These are phyloP conservation scores for Leccinum uliginosum DNA, from an alignment of 768 basidiomycete species.

Conservation along the genomic window DNA sequence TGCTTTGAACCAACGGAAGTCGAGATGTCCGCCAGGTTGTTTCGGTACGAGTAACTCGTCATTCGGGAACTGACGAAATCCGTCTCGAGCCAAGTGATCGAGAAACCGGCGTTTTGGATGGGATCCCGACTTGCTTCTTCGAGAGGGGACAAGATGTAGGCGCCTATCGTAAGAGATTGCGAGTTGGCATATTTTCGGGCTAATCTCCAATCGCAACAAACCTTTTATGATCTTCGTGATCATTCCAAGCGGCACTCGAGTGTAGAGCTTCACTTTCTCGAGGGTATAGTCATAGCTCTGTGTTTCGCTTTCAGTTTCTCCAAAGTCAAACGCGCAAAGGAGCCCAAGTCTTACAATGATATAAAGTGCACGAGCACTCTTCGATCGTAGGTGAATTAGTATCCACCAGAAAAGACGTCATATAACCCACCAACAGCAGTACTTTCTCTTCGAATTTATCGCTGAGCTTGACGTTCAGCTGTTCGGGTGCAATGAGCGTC, in stretches of 20 bases:
- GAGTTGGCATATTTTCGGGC: background rate
- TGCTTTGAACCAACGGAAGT: slow-evolving; percentile 1
- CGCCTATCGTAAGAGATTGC: slow-evolving; percentile 46
- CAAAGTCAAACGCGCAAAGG: background rate
- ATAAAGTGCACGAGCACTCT: slow-evolving; percentile 56
- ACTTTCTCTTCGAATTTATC: slow-evolving; percentile 94
- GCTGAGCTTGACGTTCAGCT: slow-evolving; percentile 65
- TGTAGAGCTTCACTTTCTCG: slow-evolving; percentile 88
- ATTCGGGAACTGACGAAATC: slow-evolving; percentile 67
- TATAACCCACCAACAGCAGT: slow-evolving; percentile 65
- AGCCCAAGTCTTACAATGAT: slow-evolving; percentile 58
- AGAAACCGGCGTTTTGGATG: slow-evolving; percentile 83
- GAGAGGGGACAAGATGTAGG: slow-evolving; percentile 90
- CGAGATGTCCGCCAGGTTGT: slow-evolving; percentile 41
- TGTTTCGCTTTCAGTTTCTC: slow-evolving; percentile 1
- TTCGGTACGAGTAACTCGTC: slow-evolving; percentile 83
- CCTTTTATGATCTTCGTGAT: slow-evolving; percentile 79
- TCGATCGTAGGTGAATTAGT: slow-evolving; percentile 1
- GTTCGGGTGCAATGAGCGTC: slow-evolving; percentile 86
- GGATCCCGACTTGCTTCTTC: slow-evolving; percentile 91
- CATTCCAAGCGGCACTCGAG: slow-evolving; percentile 81
- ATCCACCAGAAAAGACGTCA: background rate
- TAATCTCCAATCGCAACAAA: slow-evolving; percentile 20
- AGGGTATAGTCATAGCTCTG: slow-evolving; percentile 93
- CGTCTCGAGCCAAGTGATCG: slow-evolving; percentile 70